Conservation (phyloP, 257 asterid genomes). For the Ehretia macrophylla region DNA sequence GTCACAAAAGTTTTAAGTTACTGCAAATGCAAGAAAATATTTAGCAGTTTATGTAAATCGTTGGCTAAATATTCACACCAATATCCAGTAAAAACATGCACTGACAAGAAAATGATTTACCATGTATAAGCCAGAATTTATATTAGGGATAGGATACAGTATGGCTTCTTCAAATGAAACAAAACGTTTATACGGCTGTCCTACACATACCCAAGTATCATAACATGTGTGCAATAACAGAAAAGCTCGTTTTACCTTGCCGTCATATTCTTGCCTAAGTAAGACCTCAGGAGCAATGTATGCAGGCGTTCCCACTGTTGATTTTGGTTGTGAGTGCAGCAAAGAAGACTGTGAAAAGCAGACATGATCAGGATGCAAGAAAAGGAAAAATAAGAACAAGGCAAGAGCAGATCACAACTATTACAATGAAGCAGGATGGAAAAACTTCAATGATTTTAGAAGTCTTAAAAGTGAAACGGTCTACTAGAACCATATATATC, state of each 20-base stretch:
- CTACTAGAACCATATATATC: not conserved
- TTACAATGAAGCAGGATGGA: not conserved
- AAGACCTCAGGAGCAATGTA: constrained; percentile 90
- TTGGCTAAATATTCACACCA: too few species aligned
- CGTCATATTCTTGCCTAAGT: constrained; percentile 75
- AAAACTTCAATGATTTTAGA: not conserved
- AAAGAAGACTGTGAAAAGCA: constrained; percentile 63
- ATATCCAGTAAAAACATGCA: too few species aligned
- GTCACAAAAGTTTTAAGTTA: too few species aligned
- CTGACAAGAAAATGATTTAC: too few species aligned
- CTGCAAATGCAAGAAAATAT: too few species aligned
- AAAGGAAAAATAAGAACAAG: not conserved
- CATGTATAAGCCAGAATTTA: too few species aligned
- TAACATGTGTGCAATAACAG: not conserved
- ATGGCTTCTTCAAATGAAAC: too few species aligned
- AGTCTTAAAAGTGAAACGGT: not conserved
- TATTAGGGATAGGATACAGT: too few species aligned
- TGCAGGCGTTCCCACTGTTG: constrained; percentile 93
- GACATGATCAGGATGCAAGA: constrained; percentile 12
- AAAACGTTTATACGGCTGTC: too few species aligned
- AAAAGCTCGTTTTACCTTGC: constrained; percentile 49
- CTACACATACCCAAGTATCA: not conserved
- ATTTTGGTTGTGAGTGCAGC: constrained; percentile 89
- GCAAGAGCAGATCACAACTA: not conserved
- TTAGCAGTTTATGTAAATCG: too few species aligned